Percentiles rank a stretch among this genome's conserved stretches.
Evolutionary conservation across 441 rosid species (phyloP).

Genomic region (Aleurites moluccanus): DNA sequence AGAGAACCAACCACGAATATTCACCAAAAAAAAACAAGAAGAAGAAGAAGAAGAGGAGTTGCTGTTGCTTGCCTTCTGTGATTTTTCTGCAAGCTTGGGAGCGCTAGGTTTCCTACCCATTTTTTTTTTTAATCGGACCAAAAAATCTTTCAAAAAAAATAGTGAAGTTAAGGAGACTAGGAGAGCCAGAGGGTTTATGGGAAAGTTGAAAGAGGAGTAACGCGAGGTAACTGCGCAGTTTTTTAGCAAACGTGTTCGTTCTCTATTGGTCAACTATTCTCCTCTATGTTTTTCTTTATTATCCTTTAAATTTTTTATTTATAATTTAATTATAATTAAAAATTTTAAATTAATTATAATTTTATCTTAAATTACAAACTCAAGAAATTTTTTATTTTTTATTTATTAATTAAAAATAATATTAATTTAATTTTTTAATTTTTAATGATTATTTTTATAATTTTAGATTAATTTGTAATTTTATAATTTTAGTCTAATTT

Average conservation of each 20-base stretch:
- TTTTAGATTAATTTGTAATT: too few species aligned
- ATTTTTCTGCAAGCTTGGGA: constrained; percentile 16
- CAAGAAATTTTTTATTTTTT: too few species aligned
- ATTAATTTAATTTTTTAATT: too few species aligned
- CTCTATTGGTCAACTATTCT: neutral
- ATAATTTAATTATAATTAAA: too few species aligned
- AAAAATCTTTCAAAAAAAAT: neutral
- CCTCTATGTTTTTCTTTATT: neutral
- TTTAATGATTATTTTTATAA: too few species aligned
- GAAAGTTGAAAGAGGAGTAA: neutral
- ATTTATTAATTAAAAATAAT: too few species aligned
- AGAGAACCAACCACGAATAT: neutral
- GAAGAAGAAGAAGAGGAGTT: neutral
- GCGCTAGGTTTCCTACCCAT: constrained; percentile 30
- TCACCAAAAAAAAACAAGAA: neutral
- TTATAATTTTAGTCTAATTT: too few species aligned
- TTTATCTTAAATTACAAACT: too few species aligned
- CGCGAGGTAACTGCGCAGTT: neutral
- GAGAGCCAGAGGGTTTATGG: neutral
- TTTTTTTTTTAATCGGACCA: neutral
- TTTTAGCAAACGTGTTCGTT: neutral
- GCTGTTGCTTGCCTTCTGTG: constrained; percentile 13
- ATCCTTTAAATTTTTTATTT: too few species aligned
- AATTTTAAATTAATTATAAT: too few species aligned
- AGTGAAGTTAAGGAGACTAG: neutral